Percentiles rank a stretch among this genome's conserved stretches.
phyloP scores from a whole-genome alignment of 2,329 filamentous ascomycete genomes.

The Ophiostoma sp. region DNA sequence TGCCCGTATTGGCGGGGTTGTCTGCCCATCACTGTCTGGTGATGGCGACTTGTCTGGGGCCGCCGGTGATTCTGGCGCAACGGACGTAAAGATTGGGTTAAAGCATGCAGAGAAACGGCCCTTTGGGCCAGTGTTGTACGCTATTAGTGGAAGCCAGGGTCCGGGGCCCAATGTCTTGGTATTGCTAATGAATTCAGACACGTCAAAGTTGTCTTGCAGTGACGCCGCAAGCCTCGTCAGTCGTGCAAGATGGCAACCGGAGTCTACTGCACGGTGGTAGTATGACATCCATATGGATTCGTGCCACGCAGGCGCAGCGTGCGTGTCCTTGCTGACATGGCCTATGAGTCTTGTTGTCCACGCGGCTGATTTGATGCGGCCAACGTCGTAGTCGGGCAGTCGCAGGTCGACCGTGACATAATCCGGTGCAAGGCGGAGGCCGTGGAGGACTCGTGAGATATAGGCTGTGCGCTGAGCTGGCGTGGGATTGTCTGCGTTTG shows the following conservation, averaged over 20 bases:
- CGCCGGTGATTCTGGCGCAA: conserved; percentile 36
- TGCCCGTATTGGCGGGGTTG: background rate
- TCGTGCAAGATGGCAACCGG: conserved; percentile 58
- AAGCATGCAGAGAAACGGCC: conserved; percentile 38
- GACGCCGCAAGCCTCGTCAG: conserved; percentile 52
- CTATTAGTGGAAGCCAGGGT: conserved; percentile 45
- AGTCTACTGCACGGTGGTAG: conserved; percentile 47
- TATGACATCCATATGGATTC: conserved; percentile 47
- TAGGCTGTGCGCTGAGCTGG: conserved; percentile 40
- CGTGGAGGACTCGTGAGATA: conserved; percentile 55
- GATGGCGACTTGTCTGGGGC: background rate
- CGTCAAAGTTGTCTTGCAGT: conserved; percentile 47
- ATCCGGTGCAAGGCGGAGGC: conserved; percentile 59
- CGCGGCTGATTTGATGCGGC: conserved; percentile 45
- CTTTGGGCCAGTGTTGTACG: conserved; percentile 42
- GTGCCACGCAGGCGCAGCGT: conserved; percentile 48
- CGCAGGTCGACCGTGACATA: conserved; percentile 60
- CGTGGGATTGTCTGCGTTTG: conserved; percentile 27
- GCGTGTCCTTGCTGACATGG: conserved; percentile 42
- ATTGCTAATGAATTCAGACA: conserved; percentile 46
- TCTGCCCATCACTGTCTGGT: background rate
- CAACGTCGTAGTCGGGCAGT: conserved; percentile 45
- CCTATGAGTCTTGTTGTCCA: conserved; percentile 58
- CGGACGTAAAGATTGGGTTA: conserved; percentile 48
- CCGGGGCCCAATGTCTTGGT: conserved; percentile 42